Evolutionary conservation across 140 eudicot genomes (phyloP).

Genomic region (Cichorium intybus): DNA sequence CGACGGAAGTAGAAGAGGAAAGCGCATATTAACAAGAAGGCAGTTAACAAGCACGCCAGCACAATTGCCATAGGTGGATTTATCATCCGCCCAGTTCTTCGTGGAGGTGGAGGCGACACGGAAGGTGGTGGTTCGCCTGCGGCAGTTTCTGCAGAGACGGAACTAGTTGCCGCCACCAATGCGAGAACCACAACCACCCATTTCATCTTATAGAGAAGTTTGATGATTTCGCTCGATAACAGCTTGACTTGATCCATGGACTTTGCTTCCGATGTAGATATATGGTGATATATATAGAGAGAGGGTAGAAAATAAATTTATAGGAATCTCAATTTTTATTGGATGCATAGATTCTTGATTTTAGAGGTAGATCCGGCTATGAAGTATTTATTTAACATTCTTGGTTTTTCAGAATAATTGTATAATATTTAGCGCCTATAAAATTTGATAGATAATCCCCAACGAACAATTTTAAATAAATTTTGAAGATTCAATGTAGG

Average conservation of each 20-base stretch:
- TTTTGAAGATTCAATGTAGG: neutral
- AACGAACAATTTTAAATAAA: neutral
- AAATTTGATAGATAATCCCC: neutral
- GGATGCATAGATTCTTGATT: slow-evolving; percentile 13
- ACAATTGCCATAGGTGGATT: slow-evolving; percentile 18
- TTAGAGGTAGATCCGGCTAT: neutral
- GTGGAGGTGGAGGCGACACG: neutral
- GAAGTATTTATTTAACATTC: slow-evolving; percentile 11
- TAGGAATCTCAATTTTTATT: neutral
- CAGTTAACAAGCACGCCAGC: slow-evolving; percentile 20
- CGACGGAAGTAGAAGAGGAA: slow-evolving; percentile 32
- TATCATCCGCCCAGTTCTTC: neutral
- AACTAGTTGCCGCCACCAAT: neutral
- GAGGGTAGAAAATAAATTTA: neutral
- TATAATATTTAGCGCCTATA: too few relatives aligned
- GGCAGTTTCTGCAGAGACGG: neutral
- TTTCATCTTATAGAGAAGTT: neutral
- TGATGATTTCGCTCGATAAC: neutral
- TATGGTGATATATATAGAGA: neutral
- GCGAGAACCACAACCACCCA: slow-evolving; percentile 1
- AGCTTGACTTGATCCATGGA: neutral
- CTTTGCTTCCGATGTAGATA: neutral
- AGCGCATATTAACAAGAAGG: slow-evolving; percentile 27
- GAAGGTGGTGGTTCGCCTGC: slow-evolving; percentile 2
- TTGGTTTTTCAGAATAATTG: neutral